Base-by-base conservation (phyloP, 208 protist genomes). In the Wallacemonas sp. region DNA sequence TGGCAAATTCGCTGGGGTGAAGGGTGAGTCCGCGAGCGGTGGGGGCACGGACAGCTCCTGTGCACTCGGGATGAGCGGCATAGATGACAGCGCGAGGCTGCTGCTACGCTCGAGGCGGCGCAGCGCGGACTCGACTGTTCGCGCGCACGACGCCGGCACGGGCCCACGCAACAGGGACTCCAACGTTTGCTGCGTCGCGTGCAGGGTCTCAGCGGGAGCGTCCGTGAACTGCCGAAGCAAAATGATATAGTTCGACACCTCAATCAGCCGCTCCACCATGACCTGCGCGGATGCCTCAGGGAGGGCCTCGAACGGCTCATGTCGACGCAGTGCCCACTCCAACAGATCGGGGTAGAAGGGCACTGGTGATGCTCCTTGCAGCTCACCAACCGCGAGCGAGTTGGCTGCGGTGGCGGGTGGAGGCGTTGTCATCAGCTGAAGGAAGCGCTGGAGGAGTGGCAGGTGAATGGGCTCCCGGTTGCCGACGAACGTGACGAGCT, bases 381-480 rank as follows among this genome's bases (percentile, higher is more conserved):
- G 62, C 36, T 24, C 50, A 13, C 26, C 34, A 22, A 45, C 54
- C 15, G 59, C 62, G 32, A 34, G 53, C 13, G 26, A 34, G 44
- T 39, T 50, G 9, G 41, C 42, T 9, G 58, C 24, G 4, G 59
- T 46, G 3, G 58, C 59, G 32, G 66, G 34, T 17, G 45, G 50
- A 38, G 30, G n/a, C 38, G 62, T 33, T 57, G 71, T 54, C 61
- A 77, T 78, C 10, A 88, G 65, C 21, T 48, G n/a, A 27, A 96
- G 71, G 66, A 96, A 94, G 1, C 62, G 66, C 38, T 69, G 24
- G 29, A 96, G 66, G 15, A 96, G 66, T 3, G 68, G 70, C 38
- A 83, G 72, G 54, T 94, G 91, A 63, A 96, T 89, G 36, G 91
- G 91, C 55, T 94, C 87, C 13, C 83, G 76, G 68, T 96, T 96